Evolutionary conservation across 495 filamentous ascomycete species (phyloP).

Genomic region (Daldinia caldariorum): DNA sequence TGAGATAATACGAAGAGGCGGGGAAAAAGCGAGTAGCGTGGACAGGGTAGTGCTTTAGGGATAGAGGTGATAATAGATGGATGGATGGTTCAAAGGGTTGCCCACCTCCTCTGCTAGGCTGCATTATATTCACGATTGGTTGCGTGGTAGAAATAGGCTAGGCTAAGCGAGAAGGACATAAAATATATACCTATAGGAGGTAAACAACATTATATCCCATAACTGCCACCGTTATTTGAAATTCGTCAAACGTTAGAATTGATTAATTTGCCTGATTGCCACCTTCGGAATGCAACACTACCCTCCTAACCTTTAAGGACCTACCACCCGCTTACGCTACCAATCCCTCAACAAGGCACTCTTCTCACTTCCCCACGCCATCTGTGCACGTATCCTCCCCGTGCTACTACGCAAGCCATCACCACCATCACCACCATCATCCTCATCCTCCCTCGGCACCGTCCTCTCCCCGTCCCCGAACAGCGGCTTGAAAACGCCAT

Average conservation of each 20-base stretch:
- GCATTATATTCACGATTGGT: slow-evolving; percentile 14
- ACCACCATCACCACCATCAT: too few relatives aligned
- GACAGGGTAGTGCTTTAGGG: slow-evolving; percentile 6
- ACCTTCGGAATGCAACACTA: neutral
- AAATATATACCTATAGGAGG: too few relatives aligned
- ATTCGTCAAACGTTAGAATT: slow-evolving; percentile 6
- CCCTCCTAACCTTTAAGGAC: too few relatives aligned
- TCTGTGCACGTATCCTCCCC: neutral
- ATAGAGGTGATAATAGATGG: neutral
- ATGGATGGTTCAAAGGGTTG: neutral
- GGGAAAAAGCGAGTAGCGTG: slow-evolving; percentile 8
- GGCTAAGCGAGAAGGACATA: slow-evolving; percentile 23
- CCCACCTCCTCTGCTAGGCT: too few relatives aligned
- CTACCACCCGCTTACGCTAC: slow-evolving; percentile 20
- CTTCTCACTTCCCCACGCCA: slow-evolving; percentile 34
- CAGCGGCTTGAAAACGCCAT: slow-evolving; percentile 67
- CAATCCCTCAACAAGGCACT: slow-evolving; percentile 37
- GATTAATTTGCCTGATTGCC: neutral
- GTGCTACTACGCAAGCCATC: too few relatives aligned
- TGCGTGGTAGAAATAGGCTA: slow-evolving; percentile 27
- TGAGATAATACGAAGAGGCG: neutral
- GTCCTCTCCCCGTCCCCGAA: slow-evolving; percentile 95
- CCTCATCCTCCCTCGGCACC: slow-evolving; percentile 46
- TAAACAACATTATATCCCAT: slow-evolving; percentile 32
- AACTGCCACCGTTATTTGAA: neutral